Conservation (phyloP, 768 basidiomycete species). For the Pulveroboletus frians region DNA sequence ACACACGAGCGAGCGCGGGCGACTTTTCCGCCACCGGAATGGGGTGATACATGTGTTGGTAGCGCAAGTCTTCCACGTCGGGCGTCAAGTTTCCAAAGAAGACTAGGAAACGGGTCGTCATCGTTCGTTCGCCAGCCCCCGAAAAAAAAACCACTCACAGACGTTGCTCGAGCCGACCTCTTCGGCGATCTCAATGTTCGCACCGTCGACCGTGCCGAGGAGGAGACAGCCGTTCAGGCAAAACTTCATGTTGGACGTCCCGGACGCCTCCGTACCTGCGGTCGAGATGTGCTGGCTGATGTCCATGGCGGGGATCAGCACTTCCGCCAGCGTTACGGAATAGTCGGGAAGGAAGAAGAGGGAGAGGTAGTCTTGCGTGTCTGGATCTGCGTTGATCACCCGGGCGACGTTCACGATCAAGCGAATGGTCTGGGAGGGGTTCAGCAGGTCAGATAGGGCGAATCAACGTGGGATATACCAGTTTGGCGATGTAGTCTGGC, state of each 20-base stretch:
- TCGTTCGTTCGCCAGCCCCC: too few species aligned
- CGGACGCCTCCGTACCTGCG: conserved; percentile 88
- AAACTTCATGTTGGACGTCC: conserved; percentile 86
- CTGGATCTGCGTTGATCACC: conserved; percentile 65
- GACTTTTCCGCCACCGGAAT: conserved; percentile 78
- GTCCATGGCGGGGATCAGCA: conserved; percentile 88
- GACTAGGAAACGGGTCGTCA: conserved; percentile 36
- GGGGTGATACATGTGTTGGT: conserved; percentile 82
- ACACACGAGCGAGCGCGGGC: conserved; percentile 71
- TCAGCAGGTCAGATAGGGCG: not conserved
- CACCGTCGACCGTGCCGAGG: conserved; percentile 89
- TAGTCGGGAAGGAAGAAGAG: conserved; percentile 98
- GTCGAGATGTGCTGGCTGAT: conserved; percentile 97
- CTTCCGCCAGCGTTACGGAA: conserved; percentile 75
- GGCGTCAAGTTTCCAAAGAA: conserved; percentile 89
- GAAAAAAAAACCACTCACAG: conserved; percentile 38
- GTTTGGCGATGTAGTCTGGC: conserved; percentile 85
- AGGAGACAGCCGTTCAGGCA: conserved; percentile 87
- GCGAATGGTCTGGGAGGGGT: conserved; percentile 62
- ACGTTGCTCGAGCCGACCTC: conserved; percentile 92
- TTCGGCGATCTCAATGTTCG: conserved; percentile 95
- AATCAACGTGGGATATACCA: conserved; percentile 37
- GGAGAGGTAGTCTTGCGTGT: conserved; percentile 79
- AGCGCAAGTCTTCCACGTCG: conserved; percentile 80
- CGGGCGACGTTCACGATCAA: conserved; percentile 89